A percentile compares a stretch with the other conserved stretches of the same genome.
Conservation (phyloP, 176 grass and related monocot species). For the Triticum turgidum region DNA sequence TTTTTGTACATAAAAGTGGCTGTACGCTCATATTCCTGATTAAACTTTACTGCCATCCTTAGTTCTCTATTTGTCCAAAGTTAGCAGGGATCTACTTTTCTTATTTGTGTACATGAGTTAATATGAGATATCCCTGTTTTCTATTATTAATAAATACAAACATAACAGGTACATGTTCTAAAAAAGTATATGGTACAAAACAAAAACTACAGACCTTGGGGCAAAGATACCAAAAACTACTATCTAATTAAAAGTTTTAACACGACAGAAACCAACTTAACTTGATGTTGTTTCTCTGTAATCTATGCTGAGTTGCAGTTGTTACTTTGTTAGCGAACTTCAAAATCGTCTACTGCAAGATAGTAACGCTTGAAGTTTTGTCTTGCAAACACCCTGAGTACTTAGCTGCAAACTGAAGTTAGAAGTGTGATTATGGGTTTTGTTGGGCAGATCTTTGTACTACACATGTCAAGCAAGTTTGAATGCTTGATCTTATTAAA, state of each 20-base stretch:
- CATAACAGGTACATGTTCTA: neutral
- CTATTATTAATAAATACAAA: neutral
- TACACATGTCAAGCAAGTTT: neutral
- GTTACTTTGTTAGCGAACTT: neutral
- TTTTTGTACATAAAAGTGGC: constrained; percentile 17
- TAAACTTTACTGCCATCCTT: neutral
- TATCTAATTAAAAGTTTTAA: neutral
- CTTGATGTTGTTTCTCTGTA: neutral
- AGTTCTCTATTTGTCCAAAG: constrained; percentile 4
- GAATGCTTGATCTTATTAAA: neutral
- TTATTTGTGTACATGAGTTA: neutral
- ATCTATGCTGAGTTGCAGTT: neutral
- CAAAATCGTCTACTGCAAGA: neutral
- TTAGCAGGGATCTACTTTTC: constrained; percentile 10
- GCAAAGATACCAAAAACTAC: neutral
- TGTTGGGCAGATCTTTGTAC: neutral
- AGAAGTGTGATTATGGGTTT: constrained; percentile 3
- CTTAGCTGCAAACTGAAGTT: neutral
- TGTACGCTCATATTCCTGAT: neutral
- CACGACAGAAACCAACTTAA: neutral
- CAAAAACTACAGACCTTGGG: neutral
- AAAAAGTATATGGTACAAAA: neutral
- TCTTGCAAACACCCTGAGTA: neutral
- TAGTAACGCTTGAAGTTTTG: neutral
- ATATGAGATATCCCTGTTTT: neutral